Evolutionary conservation across 805 yeast species (phyloP), one percentile per base, ranked within the genome.

Genomic region (Candida parachauliodes): DNA sequence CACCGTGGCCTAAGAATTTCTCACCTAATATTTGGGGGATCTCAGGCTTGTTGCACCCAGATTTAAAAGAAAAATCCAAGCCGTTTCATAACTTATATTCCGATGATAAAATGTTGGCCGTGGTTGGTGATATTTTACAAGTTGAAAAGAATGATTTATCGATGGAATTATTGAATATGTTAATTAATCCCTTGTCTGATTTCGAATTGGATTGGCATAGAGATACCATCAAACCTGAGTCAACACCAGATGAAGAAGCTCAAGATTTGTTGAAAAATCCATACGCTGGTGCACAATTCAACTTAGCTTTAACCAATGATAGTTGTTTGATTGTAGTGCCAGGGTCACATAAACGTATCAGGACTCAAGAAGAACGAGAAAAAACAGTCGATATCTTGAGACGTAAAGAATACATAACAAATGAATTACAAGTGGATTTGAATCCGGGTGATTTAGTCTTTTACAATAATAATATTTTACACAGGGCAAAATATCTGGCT

Each of bases 171-270:
- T 60, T 73, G 50, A 72, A 73, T 49, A 70, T 73, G 77, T 62
- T 73, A 41, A 70, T 73, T 45, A 72, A 72, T 43, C 79, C 79
- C 3, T 56, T 68, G 38, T 68, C 74, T 8, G 75, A 72, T 50
- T 73, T 73, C 51, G 77, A 64, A n/a, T 58, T 73, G 44, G 72
- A 67, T 42, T 73, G 78, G 79, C 78, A 74, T 49, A 56, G 78
- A 27, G 78, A 74, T 50, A 65, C 66, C 44, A 70, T 74, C 37
- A 62, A 62, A 39, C 75, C 76, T 9, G 74, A 69, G 20, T 75
- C 56, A 14, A 52, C 68, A 4, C 61, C 59, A 5, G 72, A 67
- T 37, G 70, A 72, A 47, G 79, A 73, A 48, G 60, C 62, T 4
- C 54, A 48, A 30, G 63, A 62, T 41, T 54, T 73, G 34, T 53